Base-by-base conservation (phyloP, 177 flowering plant species). In the Vitis hybrid region DNA sequence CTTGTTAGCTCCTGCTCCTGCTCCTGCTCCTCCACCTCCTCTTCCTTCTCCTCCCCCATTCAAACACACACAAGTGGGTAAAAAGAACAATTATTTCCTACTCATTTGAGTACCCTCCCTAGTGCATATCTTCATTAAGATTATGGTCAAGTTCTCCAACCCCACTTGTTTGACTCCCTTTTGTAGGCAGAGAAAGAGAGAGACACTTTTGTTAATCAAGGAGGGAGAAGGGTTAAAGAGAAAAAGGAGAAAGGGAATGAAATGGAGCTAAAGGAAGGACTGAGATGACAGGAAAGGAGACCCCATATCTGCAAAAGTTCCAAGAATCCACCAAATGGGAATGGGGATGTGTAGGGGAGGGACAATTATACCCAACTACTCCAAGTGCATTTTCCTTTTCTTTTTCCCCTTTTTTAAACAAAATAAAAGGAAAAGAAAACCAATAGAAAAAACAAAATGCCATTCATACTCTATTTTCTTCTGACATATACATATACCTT, bases 1-100 rank as follows among this genome's bases (percentile, higher is more conserved):
- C 48, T 40, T 40, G 48, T 40, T 40, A 40, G 21, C 21, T 19
- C 21, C 21, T 19, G 21, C 21, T 19, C 21, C 21, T 19, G 48
- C 48, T 40, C 48, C 48, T 40, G 48, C 48, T 6, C 48, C 48
- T 6, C 48, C 48, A 40, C 48, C 48, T 40, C 48, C 48, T 40
- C 48, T 40, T 40, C 48, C 48, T 27, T 27, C 30, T 27, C 30
- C 57, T 52, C 58, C 65, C 54, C 24, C 48, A 32, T 61, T 70
- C 60, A 74, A 51, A 57, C 27, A n/a, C 19, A 54, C 57, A 9
- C 70, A 58, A 51, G 52, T 69, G 72, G 48, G 65, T 61, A 74
- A 56, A 75, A 76, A 70, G 61, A 68, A 32, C 73, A 77, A 77
- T 77, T 12, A 77, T 77, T 77, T 64, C 73, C 73, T 64, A 77